Evolutionary conservation across 176 grass and related monocot species (phyloP), one percentile per base, ranked within the genome.

Genomic region (Carex kokanica): DNA sequence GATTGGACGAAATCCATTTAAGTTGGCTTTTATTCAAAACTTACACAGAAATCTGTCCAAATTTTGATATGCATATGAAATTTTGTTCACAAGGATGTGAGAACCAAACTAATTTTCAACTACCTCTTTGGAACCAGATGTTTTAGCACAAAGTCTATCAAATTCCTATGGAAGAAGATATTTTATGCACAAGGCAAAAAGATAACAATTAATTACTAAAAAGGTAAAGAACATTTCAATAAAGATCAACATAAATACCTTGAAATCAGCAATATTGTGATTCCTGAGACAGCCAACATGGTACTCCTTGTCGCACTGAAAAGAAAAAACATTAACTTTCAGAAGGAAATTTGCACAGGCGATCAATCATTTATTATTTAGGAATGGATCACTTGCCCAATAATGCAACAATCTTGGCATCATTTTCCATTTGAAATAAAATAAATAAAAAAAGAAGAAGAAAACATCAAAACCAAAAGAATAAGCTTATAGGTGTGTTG

Each of bases 201-300:
- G 17, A 82, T 54, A 69, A 75, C 5, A 18, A 58, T 16, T 15
- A 79, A 12, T 79, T 5, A 79, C 17, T n/a, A 74, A 23, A 58
- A 21, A 15, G 75, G 84, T 29, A 7, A 45, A 14, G 13, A 31
- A 47, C 65, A 23, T 18, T 55, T 78, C 24, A 56, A 55, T 4
- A 18, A 77, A 41, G 66, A 77, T 29, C 49, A 77, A 29, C 14
- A 23, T 13, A 47, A 73, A 15, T 47, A 98, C 96, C 96, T 81
- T 93, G 56, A 98, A 84, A 79, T 98, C 96, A 85, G 91, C 93
- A 92, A 95, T 85, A 24, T 78, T 51, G 78, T 86, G 60, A 15
- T 81, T 43, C 45, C 78, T 70, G 15, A 86, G 75, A 56, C 84
- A 86, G 3, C 84, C 84, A 52, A 81, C 27, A 79, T 86, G 84